Conservation (phyloP, 2,329 filamentous ascomycete genomes). For the Hawksworthiomyces lignivorus region DNA sequence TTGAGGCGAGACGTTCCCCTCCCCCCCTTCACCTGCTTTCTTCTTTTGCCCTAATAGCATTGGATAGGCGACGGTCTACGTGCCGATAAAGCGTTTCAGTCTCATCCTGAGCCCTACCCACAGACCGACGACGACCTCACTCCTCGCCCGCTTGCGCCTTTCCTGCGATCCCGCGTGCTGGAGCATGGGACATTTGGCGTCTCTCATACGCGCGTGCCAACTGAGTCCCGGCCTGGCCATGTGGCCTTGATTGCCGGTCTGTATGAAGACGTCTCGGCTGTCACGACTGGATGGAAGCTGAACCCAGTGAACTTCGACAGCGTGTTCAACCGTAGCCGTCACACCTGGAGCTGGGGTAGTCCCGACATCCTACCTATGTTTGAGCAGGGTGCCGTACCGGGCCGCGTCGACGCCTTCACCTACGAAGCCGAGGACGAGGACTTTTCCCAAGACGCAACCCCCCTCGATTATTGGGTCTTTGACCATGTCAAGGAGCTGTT, state of each 20-base stretch:
- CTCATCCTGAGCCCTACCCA: constrained; percentile 77
- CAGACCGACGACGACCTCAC: constrained; percentile 56
- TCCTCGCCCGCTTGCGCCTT: constrained; percentile 80
- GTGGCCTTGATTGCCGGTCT: constrained; percentile 93
- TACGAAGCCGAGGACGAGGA: constrained; percentile 85
- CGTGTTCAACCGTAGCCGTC: constrained; percentile 91
- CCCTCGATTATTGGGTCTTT: constrained; percentile 91
- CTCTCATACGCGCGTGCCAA: constrained; percentile 92
- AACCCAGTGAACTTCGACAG: constrained; percentile 99
- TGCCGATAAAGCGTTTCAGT: constrained; percentile 96
- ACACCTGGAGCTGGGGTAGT: constrained; percentile 99
- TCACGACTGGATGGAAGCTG: constrained; percentile 96
- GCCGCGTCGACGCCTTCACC: constrained; percentile 76
- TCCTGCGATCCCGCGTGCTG: constrained; percentile 80
- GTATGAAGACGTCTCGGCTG: constrained; percentile 96
- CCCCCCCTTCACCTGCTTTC: too few species aligned
- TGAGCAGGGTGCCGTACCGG: constrained; percentile 79
- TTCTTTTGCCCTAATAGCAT: too few species aligned
- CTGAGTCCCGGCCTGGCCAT: constrained; percentile 91
- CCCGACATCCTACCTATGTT: constrained; percentile 98
- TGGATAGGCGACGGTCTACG: constrained; percentile 86
- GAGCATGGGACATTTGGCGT: constrained; percentile 92
- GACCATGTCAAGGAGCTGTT: constrained; percentile 87
- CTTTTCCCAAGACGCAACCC: constrained; percentile 72
- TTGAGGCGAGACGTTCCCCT: too few species aligned